Evolutionary conservation across 2,329 filamentous ascomycete genomes (phyloP).

Genomic region (Domatiomyces catenatus): DNA sequence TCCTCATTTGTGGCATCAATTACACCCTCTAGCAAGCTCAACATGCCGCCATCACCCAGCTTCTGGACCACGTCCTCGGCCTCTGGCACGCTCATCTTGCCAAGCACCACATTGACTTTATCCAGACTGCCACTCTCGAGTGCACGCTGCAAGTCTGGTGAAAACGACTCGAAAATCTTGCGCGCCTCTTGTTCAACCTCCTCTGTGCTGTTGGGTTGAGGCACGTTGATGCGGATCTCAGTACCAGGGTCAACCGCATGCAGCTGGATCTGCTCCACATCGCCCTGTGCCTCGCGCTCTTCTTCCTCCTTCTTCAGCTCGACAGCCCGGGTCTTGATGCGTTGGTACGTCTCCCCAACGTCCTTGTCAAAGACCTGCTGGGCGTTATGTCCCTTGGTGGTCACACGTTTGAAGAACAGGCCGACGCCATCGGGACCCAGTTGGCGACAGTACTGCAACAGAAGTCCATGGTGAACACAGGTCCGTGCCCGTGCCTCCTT

Average conservation of each 20-base stretch:
- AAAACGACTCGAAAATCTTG: conserved; percentile 69
- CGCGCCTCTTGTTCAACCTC: conserved; percentile 46
- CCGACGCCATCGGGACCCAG: conserved; percentile 76
- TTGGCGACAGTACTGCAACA: conserved; percentile 87
- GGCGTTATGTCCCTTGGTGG: conserved; percentile 75
- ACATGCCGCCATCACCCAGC: conserved; percentile 67
- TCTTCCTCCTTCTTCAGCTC: conserved; percentile 53
- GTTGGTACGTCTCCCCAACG: conserved; percentile 71
- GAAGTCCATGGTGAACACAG: conserved; percentile 81
- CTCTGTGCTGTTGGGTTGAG: conserved; percentile 52
- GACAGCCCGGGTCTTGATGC: conserved; percentile 60
- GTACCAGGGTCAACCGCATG: conserved; percentile 91
- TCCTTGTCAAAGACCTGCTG: conserved; percentile 85
- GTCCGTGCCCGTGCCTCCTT: conserved; percentile 64
- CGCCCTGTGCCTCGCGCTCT: conserved; percentile 38
- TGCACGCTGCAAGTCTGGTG: conserved; percentile 64
- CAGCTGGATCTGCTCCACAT: conserved; percentile 90
- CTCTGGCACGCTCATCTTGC: conserved; percentile 75
- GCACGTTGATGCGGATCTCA: conserved; percentile 75
- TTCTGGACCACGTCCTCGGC: conserved; percentile 73
- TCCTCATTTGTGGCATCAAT: conserved; percentile 90
- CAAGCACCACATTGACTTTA: conserved; percentile 72
- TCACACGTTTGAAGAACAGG: conserved; percentile 93
- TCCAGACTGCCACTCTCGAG: conserved; percentile 81
- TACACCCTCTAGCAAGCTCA: conserved; percentile 82